Base-by-base conservation (phyloP, 352 stramenopile species). In the Aphanomyces astaci region DNA sequence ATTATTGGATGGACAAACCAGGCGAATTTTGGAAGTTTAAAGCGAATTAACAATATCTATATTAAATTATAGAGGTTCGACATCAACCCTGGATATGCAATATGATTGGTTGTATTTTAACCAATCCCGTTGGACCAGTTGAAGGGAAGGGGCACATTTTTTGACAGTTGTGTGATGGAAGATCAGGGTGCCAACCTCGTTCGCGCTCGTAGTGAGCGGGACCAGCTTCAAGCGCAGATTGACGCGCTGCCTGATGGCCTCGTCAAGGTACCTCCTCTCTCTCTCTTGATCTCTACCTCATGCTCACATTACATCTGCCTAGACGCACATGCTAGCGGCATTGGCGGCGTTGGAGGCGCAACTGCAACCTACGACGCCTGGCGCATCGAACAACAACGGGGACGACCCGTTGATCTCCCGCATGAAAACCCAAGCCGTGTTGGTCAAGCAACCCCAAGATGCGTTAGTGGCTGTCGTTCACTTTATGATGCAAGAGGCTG, bases 241-340 rank as follows among this genome's bases (percentile, higher is more conserved):
- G 40, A 68, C 43, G 9, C 15, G 2, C 36, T 68, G 39, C 39
- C 28, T 28, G 62, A 68, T 22, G 62, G 62, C 7, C 28, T 68
- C 27, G 62, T 68, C 33, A 68, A 68, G 62, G 62, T 68, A 36
- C 15, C n/a, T 10, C 11, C 11, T 13, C 2, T 1, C 3, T 31
- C 40, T 32, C 13, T n/a, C 17, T 31, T 62, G 24, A 33, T 5
- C 9, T 24, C 4, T 4, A 63, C 54, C 57, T n/a, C n/a, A n/a
- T n/a, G n/a, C n/a, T 65, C 15, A 9, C 17, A 27, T n/a, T 62
- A n/a, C 19, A 33, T 70, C 9, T 1, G 24, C 30, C 10, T 64
- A 95, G 86, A 75, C 66, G 48, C 76, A 95, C 74, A 95, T 95
- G 84, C 62, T 82, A 25, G 59, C 72, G 46, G 84, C 84, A n/a